phyloP scores from a whole-genome alignment of 106 monocot species.

The Platanthera guangdongensis region DNA sequence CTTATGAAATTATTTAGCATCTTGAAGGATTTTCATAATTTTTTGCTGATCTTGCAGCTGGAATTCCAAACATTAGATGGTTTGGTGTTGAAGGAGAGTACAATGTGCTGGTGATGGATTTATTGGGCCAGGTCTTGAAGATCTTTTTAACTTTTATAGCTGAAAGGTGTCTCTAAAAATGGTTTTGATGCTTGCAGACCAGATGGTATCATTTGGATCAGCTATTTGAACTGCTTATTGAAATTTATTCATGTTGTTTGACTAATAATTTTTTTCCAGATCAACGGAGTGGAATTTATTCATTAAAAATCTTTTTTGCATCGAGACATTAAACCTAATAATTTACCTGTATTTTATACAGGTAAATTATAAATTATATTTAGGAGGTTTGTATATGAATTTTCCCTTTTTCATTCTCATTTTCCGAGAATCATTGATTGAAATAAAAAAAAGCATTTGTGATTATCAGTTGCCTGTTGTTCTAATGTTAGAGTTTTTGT shows the following conservation, averaged over 20 bases:
- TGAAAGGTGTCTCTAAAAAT: constrained; percentile 42
- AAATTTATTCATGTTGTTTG: neutral
- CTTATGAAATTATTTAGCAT: neutral
- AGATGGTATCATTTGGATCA: constrained; percentile 24
- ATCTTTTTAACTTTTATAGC: constrained; percentile 43
- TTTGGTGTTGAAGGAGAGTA: constrained; percentile 47
- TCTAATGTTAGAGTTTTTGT: no score
- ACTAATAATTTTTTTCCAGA: constrained; percentile 22
- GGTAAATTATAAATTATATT: constrained; percentile 17
- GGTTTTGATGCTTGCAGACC: constrained; percentile 51
- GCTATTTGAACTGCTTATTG: neutral
- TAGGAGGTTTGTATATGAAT: neutral
- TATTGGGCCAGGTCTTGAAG: constrained; percentile 56
- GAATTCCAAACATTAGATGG: constrained; percentile 42
- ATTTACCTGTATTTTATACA: constrained; percentile 67
- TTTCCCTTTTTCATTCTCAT: neutral
- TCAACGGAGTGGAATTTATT: constrained; percentile 58
- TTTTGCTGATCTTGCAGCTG: constrained; percentile 21
- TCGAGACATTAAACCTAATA: constrained; percentile 71
- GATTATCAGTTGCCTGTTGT: neutral
- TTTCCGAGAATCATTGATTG: neutral
- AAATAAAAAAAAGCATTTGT: neutral
- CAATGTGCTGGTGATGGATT: constrained; percentile 54
- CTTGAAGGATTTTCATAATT: neutral
- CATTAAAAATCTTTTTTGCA: constrained; percentile 63